A percentile compares a stretch with the other conserved stretches of the same genome.
These are phyloP conservation scores for Triticum turgidum DNA, from an alignment of 176 grass and related monocot genomes.

Conservation along the genomic window DNA sequence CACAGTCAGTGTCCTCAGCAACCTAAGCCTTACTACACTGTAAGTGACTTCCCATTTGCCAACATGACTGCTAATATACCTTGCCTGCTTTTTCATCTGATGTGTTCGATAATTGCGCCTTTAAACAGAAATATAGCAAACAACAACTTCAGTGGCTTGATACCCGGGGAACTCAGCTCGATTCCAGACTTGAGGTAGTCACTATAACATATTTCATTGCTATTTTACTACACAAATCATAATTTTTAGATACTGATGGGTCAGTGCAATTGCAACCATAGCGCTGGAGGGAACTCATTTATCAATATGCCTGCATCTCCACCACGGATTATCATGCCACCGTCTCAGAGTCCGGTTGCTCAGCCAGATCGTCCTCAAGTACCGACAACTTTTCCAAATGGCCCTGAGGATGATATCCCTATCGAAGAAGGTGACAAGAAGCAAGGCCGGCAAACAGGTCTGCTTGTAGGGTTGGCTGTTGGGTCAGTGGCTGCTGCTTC, in stretches of 20 bases:
- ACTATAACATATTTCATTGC: slow-evolving; percentile 10
- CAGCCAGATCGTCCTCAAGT: slow-evolving; percentile 31
- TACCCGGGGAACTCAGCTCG: slow-evolving; percentile 67
- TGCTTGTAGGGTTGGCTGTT: slow-evolving; percentile 58
- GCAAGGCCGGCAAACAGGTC: slow-evolving; percentile 53
- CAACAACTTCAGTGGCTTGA: slow-evolving; percentile 90
- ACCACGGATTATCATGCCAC: slow-evolving; percentile 43
- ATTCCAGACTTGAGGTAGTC: slow-evolving; percentile 86
- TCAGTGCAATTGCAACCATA: slow-evolving; percentile 54
- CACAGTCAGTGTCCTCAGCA: slow-evolving; percentile 66
- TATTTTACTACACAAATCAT: background rate
- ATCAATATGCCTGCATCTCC: slow-evolving; percentile 58
- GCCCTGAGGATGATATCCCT: slow-evolving; percentile 34
- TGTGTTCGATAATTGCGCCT: background rate
- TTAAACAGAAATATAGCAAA: slow-evolving; percentile 81
- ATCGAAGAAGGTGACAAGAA: slow-evolving; percentile 55
- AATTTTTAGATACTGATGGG: slow-evolving; percentile 19
- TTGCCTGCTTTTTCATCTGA: background rate
- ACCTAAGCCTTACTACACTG: slow-evolving; percentile 74
- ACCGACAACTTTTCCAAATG: slow-evolving; percentile 34
- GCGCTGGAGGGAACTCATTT: slow-evolving; percentile 86
- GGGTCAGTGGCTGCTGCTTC: slow-evolving; percentile 64
- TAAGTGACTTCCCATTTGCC: slow-evolving; percentile 43
- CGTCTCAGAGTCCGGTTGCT: slow-evolving; percentile 36
- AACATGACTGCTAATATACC: background rate